phyloP scores from a whole-genome alignment of 768 basidiomycete species.

The Tulasnella sp. region DNA sequence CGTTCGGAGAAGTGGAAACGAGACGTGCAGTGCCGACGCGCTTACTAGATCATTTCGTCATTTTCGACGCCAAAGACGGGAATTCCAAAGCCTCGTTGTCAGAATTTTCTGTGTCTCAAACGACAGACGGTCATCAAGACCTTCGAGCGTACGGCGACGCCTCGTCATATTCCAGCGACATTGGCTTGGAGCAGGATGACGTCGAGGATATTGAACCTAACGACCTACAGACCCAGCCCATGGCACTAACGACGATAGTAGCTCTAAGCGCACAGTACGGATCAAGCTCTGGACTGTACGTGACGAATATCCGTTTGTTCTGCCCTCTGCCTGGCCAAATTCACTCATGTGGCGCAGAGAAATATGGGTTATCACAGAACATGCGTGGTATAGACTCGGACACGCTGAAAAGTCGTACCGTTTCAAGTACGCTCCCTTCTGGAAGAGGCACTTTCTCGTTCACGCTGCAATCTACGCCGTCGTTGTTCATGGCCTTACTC shows the following conservation, averaged over 20 bases:
- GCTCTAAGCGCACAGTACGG: constrained; percentile 3
- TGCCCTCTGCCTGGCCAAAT: neutral
- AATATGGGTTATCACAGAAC: constrained; percentile 6
- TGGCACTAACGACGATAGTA: neutral
- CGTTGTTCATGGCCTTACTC: neutral
- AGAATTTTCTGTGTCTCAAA: neutral
- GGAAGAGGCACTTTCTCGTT: constrained; percentile 3
- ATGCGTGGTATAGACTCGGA: constrained; percentile 25
- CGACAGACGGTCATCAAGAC: neutral
- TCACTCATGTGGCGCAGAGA: neutral
- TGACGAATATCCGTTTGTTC: neutral
- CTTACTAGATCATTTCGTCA: constrained; percentile 18
- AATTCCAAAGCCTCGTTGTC: constrained; percentile 16
- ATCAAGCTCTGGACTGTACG: constrained; percentile 1
- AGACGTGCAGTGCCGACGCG: constrained; percentile 18
- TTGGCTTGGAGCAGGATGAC: constrained; percentile 4
- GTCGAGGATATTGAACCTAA: neutral
- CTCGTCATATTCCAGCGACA: neutral
- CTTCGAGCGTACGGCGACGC: constrained; percentile 13
- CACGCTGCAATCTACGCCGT: neutral
- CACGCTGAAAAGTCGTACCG: constrained; percentile 1
- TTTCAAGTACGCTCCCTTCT: constrained; percentile 18
- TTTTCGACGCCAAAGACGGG: constrained; percentile 14
- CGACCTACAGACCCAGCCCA: neutral
- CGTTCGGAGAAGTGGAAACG: constrained; percentile 15